Evolutionary conservation across 345 rosid genomes (phyloP).

Genomic region (Dipteronia sinensis): DNA sequence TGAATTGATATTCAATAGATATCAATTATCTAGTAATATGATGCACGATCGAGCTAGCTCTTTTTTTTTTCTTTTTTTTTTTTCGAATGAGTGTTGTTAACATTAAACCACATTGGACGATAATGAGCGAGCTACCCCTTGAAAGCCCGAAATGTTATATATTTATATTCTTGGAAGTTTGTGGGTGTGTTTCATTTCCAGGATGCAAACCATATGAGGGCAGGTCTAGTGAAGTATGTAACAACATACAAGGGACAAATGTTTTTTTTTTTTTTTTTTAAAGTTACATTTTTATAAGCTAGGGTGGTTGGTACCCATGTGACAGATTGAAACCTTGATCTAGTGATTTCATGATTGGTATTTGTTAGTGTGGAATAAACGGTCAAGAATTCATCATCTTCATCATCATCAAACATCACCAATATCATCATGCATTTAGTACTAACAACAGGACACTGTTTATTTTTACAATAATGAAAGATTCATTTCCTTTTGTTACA

Average conservation of each 20-base stretch:
- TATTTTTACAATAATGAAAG: not conserved
- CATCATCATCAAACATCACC: not conserved
- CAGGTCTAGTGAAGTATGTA: not conserved
- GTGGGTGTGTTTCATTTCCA: not conserved
- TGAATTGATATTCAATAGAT: not conserved
- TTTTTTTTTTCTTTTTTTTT: too few species aligned
- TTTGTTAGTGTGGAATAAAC: not conserved
- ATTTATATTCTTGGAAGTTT: not conserved
- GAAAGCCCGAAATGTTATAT: not conserved
- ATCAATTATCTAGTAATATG: too few species aligned
- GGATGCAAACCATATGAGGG: not conserved
- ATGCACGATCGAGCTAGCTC: too few species aligned
- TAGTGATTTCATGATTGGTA: conserved; percentile 18
- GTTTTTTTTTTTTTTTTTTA: not conserved
- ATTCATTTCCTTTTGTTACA: not conserved
- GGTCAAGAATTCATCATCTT: conserved; percentile 28
- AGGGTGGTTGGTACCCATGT: conserved; percentile 26
- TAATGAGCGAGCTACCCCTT: too few species aligned
- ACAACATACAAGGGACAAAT: conserved; percentile 17
- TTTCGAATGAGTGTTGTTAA: too few species aligned
- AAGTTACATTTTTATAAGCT: not conserved
- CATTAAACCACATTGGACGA: too few species aligned
- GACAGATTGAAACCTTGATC: not conserved
- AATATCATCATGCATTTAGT: not conserved
- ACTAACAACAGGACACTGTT: not conserved